Conservation (phyloP, 805 yeast species). For the Cyberlindnera xishuangbannaensis region DNA sequence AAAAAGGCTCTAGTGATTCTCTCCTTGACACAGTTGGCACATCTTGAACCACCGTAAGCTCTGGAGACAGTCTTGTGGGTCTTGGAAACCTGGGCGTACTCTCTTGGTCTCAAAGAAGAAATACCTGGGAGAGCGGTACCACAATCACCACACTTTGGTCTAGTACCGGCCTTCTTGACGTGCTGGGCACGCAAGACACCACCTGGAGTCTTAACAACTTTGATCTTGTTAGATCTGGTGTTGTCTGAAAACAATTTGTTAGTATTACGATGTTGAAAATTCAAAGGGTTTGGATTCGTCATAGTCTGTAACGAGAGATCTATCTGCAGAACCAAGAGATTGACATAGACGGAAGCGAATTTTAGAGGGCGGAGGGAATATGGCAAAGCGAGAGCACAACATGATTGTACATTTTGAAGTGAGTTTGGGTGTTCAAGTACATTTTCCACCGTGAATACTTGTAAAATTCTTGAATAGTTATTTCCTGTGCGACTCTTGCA, state of each 20-base stretch:
- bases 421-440: too few species aligned
- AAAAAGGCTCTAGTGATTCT: conserved; percentile 99
- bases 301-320: neutral
- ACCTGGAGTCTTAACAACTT: conserved; percentile 99
- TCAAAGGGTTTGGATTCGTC: too few species aligned
- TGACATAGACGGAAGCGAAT: too few species aligned
- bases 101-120: conserved; percentile 96
- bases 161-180: conserved; percentile 80
- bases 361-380: too few species aligned
- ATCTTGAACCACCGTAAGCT: conserved; percentile 99
- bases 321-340: too few species aligned
- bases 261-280: conserved; percentile 10
- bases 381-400: too few species aligned
- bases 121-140: conserved; percentile 79
- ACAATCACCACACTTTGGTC: conserved; percentile 82
- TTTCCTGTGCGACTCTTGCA: too few species aligned
- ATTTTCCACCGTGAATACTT: too few species aligned
- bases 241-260: conserved; percentile 59
- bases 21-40: conserved; percentile 98
- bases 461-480: too few species aligned
- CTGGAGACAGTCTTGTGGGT: conserved; percentile 98
- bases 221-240: conserved; percentile 99
- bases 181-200: conserved; percentile 98
- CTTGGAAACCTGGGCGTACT: conserved; percentile 91
- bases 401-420: too few species aligned